Evolutionary conservation across 768 basidiomycete genomes (phyloP).

Genomic region (Xanthoconium purpureum): DNA sequence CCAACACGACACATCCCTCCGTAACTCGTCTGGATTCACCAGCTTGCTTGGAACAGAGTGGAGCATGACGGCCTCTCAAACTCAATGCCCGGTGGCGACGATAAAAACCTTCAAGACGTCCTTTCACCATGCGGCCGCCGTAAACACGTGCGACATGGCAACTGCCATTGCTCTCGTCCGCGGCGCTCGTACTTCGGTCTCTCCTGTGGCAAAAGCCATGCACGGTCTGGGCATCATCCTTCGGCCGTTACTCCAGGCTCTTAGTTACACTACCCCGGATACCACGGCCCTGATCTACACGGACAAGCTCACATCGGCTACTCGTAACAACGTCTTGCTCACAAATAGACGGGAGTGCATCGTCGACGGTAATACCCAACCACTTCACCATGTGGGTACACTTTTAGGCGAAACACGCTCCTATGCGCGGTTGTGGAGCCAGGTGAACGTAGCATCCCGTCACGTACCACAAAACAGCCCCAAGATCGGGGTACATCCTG

Average conservation of each 20-base stretch:
- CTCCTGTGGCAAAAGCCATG: too few species aligned
- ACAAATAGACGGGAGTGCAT: too few species aligned
- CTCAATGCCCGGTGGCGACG: slow-evolving; percentile 1
- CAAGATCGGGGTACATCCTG: background rate
- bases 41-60: background rate
- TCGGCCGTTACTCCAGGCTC: background rate
- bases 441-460: background rate
- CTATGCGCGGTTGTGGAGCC: background rate
- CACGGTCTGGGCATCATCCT: background rate
- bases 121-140: slow-evolving; percentile 19
- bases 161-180: slow-evolving; percentile 9
- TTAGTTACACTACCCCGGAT: slow-evolving; percentile 1
- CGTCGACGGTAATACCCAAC: too few species aligned
- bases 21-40: slow-evolving; percentile 11
- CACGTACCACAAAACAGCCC: background rate
- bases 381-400: background rate
- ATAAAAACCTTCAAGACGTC: background rate
- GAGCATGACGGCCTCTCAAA: background rate
- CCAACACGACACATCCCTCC: background rate
- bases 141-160: slow-evolving; percentile 5
- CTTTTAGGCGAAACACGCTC: background rate
- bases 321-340: background rate
- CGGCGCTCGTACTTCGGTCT: slow-evolving; percentile 4
- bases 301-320: background rate
- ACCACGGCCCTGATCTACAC: slow-evolving; percentile 20